These are phyloP conservation scores for Linanthus parryae DNA, from an alignment of 148 eudicot species.

Conservation along the genomic window DNA sequence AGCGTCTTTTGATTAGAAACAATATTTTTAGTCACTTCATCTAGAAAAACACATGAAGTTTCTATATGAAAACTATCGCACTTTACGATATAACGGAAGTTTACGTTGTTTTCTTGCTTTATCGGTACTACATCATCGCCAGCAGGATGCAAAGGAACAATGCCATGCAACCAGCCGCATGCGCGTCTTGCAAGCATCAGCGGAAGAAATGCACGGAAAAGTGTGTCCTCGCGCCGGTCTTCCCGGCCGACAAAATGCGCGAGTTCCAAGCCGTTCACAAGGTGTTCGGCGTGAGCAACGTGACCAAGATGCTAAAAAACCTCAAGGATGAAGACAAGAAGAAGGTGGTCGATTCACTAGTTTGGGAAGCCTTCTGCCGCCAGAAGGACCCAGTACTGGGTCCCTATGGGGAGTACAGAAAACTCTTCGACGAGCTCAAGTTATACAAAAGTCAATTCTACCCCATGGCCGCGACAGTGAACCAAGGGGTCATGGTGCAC, in stretches of 20 bases:
- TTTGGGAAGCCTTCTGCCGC: constrained; percentile 81
- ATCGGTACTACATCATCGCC: too few species aligned
- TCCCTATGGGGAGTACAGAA: constrained; percentile 62
- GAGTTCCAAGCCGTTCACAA: constrained; percentile 84
- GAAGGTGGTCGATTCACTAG: constrained; percentile 57
- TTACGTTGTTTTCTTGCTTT: too few species aligned
- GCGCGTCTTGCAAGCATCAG: constrained; percentile 97
- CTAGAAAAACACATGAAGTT: too few species aligned
- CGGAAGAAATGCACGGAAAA: constrained; percentile 81
- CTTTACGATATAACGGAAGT: too few species aligned
- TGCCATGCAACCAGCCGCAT: constrained; percentile 46
- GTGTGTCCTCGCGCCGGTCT: constrained; percentile 70
- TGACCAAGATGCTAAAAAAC: constrained; percentile 49
- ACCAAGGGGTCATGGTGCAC: constrained; percentile 19
- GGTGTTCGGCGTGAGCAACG: constrained; percentile 85
- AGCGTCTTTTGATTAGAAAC: too few species aligned
- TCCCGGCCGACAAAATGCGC: constrained; percentile 50
- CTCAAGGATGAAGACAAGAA: constrained; percentile 51
- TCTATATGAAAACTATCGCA: too few species aligned
- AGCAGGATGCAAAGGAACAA: constrained; percentile 39
- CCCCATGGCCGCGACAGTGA: constrained; percentile 15
- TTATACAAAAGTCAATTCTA: constrained; percentile 40
- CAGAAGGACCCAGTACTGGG: constrained; percentile 70
- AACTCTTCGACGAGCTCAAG: constrained; percentile 54
- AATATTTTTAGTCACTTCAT: too few species aligned